phyloP scores from a whole-genome alignment of 495 filamentous ascomycete genomes.

The Penicillium waksmanii region DNA sequence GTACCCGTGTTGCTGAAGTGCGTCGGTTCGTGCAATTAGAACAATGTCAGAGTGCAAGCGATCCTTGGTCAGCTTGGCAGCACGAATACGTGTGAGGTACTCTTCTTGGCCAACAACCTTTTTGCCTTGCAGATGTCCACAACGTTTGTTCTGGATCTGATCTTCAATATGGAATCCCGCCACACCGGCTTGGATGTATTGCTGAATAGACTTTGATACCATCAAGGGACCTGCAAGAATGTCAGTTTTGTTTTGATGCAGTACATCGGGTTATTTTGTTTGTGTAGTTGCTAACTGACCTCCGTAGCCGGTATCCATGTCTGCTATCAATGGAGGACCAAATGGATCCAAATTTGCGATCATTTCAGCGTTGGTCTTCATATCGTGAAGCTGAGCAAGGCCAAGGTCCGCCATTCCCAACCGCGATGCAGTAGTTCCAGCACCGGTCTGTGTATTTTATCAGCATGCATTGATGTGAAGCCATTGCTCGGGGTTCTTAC shows the following conservation, averaged over 20 bases:
- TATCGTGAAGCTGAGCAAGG: conserved; percentile 37
- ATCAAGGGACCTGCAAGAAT: too few relatives aligned
- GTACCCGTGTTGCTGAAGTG: conserved; percentile 54
- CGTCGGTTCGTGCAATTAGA: conserved; percentile 61
- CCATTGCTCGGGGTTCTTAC: conserved; percentile 12
- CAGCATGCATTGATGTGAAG: background rate
- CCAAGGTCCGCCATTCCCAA: conserved; percentile 64
- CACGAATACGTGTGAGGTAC: conserved; percentile 53
- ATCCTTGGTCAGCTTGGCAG: conserved; percentile 41
- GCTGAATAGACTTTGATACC: conserved; percentile 55
- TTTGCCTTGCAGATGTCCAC: conserved; percentile 59
- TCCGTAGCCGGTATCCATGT: conserved; percentile 63
- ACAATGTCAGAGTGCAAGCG: conserved; percentile 53
- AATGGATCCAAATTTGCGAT: conserved; percentile 21
- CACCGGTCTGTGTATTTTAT: conserved; percentile 47
- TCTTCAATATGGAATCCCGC: conserved; percentile 67
- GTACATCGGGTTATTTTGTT: too few relatives aligned
- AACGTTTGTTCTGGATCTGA: conserved; percentile 60
- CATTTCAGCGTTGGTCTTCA: conserved; percentile 24
- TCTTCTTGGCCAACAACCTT: conserved; percentile 50
- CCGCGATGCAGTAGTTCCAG: conserved; percentile 59
- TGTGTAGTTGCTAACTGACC: too few relatives aligned
- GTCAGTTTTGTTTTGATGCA: too few relatives aligned
- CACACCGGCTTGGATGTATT: conserved; percentile 59
- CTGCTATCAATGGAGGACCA: conserved; percentile 64